Conservation (phyloP, 805 yeast genomes). For the Jamesozyma jinghongensis region DNA sequence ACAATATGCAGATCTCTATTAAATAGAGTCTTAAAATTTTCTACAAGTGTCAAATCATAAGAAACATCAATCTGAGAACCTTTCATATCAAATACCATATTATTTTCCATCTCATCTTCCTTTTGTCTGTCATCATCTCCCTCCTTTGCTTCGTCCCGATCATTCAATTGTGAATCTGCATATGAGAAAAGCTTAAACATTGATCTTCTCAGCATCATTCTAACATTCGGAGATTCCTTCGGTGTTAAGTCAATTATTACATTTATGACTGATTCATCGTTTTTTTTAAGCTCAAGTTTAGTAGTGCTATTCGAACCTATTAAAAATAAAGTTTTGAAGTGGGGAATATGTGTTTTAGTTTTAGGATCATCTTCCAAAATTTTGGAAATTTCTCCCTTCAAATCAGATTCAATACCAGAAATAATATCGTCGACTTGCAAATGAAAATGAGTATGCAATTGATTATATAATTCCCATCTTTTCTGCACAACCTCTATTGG, state of each 20-base stretch:
- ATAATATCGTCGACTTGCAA: conserved; percentile 23
- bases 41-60: conserved; percentile 27
- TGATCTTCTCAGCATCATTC: conserved; percentile 30
- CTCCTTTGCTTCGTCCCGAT: conserved; percentile 4
- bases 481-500: conserved; percentile 29
- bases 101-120: conserved; percentile 1
- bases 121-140: conserved; percentile 2
- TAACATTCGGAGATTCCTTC: conserved; percentile 32
- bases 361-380: conserved; percentile 9
- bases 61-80: conserved; percentile 15
- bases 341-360: not conserved
- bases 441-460: conserved; percentile 27
- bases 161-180: conserved; percentile 13
- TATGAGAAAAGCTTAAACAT: conserved; percentile 26
- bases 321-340: conserved; percentile 32
- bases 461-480: conserved; percentile 36
- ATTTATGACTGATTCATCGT: conserved; percentile 12
- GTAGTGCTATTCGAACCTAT: conserved; percentile 39
- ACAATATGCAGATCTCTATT: conserved; percentile 22
- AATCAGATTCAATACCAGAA: conserved; percentile 29
- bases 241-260: conserved; percentile 31
- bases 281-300: conserved; percentile 29
- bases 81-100: conserved; percentile 2
- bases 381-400: conserved; percentile 28
- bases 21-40: conserved; percentile 23